A percentile compares a stretch with the other conserved stretches of the same genome.
Conservation (phyloP, 2,329 filamentous ascomycete species). For the Penicillium brevicompactum region DNA sequence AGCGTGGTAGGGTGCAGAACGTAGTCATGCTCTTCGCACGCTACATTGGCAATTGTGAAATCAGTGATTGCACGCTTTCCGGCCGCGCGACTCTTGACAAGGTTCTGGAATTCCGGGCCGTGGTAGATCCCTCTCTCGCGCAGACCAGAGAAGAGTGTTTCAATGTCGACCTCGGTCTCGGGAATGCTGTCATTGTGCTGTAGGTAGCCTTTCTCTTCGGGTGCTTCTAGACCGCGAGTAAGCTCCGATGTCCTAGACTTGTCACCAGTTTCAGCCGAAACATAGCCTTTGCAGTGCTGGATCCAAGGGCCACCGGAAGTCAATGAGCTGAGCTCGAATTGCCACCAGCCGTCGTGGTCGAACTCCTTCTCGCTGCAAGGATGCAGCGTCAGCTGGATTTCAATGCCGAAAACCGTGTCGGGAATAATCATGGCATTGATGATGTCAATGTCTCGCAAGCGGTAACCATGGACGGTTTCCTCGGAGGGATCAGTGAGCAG, state of each 20-base stretch:
- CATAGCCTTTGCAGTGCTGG: background rate
- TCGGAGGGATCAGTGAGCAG: background rate
- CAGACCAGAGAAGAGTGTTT: background rate
- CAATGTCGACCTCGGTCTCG: background rate
- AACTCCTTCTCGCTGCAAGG: too few relatives aligned
- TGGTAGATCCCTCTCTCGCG: background rate
- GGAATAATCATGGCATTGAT: background rate
- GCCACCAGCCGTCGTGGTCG: too few relatives aligned
- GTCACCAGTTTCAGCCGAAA: background rate
- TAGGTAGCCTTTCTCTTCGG: background rate
- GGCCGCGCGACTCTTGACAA: background rate
- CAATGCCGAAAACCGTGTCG: background rate
- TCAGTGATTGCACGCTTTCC: background rate
- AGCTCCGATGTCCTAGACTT: background rate
- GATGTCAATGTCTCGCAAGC: background rate
- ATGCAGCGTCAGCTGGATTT: background rate
- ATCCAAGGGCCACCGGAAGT: background rate
- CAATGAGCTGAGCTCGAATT: background rate
- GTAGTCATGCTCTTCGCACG: background rate
- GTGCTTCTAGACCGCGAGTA: background rate
- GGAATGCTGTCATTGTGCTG: background rate
- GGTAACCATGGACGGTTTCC: background rate
- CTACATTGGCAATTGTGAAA: background rate
- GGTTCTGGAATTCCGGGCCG: background rate
- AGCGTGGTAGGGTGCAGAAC: slow-evolving; percentile 26